These are phyloP conservation scores for Stagonosporopsis vannaccii DNA, from an alignment of 2,329 filamentous ascomycete species.

Conservation along the genomic window DNA sequence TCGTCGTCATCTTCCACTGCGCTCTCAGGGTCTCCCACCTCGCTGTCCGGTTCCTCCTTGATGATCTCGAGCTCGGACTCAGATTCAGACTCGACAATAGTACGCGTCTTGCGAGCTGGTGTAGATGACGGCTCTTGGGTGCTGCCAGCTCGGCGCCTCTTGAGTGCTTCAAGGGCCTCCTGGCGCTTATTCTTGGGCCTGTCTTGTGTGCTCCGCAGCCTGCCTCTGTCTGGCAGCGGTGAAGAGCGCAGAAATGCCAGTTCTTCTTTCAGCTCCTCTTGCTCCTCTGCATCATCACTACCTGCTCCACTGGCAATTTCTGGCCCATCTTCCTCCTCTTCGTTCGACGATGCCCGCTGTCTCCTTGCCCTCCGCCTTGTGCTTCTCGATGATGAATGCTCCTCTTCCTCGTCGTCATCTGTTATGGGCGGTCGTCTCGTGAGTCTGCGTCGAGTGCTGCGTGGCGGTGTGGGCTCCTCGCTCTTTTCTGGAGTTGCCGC, in stretches of 20 bases:
- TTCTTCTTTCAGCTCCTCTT: conserved; percentile 56
- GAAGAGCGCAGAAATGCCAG: conserved; percentile 53
- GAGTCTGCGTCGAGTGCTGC: conserved; percentile 15
- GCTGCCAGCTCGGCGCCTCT: conserved; percentile 49
- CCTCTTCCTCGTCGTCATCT: conserved; percentile 8
- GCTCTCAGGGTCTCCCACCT: conserved; percentile 22
- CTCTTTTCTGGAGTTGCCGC: conserved; percentile 8
- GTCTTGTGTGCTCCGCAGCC: conserved; percentile 33
- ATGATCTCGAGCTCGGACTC: conserved; percentile 43
- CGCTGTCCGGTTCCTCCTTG: conserved; percentile 40
- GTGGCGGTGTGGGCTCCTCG: conserved; percentile 17
- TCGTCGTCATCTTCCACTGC: conserved; percentile 36
- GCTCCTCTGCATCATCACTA: conserved; percentile 27
- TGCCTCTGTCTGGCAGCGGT: conserved; percentile 35
- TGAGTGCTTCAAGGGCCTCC: conserved; percentile 54
- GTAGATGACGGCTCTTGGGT: conserved; percentile 35
- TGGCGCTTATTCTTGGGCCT: conserved; percentile 48
- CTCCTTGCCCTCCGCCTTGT: conserved; percentile 35
- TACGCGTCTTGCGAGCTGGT: conserved; percentile 30
- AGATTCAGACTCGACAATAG: conserved; percentile 35
- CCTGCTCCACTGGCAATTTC: conserved; percentile 12
- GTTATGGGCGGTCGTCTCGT: conserved; percentile 3
- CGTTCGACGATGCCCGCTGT: conserved; percentile 15
- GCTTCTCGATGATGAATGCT: conserved; percentile 7
- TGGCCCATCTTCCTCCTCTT: conserved; percentile 27